Evolutionary conservation across 257 asterid species (phyloP), one percentile per base, ranked within the genome.

Genomic region (Echites panduratus): DNA sequence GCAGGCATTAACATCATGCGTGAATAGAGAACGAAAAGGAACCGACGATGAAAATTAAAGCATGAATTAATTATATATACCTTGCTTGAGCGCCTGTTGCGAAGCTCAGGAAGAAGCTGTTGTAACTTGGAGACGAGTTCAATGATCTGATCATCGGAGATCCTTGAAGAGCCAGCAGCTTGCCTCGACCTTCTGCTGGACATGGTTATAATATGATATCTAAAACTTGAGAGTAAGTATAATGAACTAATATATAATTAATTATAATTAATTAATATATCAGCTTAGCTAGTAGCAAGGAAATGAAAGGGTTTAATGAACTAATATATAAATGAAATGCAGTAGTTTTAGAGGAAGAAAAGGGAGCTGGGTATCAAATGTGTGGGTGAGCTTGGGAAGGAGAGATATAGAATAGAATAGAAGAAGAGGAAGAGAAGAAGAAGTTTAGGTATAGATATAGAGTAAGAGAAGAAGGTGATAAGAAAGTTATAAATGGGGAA

Each of bases 71-170:
- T 8, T 13, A 40, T 14, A 19, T 1, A 24, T 72, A 84, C 87
- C 85, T 84, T 84, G 73, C 19, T 71, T 1, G 85, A 72, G 70
- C 87, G 84, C 41, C 85, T 70, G 19, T 48, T 79, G 61, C 84
- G 84, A 65, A 84, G 70, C 79, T 84, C 87, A 0, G 87, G 87
- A 44, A 84, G 82, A 56, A 79, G 84, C 5, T 81, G 85, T 38
- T 79, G 87, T 69, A 84, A 75, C 78, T 84, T 81, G 73, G 87
- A 81, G 10, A 84, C 81, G 27, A 84, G 87, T 27, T 84, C 85
- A 49, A 79, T 77, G 27, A 84, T 81, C 66, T 84, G 84, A 64
- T 84, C 85, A 49, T 84, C 87, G 2, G 84, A 56, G 61, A 84
- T 84, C 74, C 87, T 71, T 0, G 87, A 67, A 11, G 85, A 70